phyloP scores from a whole-genome alignment of 768 basidiomycete genomes.

The Rhodotorula toruloides region DNA sequence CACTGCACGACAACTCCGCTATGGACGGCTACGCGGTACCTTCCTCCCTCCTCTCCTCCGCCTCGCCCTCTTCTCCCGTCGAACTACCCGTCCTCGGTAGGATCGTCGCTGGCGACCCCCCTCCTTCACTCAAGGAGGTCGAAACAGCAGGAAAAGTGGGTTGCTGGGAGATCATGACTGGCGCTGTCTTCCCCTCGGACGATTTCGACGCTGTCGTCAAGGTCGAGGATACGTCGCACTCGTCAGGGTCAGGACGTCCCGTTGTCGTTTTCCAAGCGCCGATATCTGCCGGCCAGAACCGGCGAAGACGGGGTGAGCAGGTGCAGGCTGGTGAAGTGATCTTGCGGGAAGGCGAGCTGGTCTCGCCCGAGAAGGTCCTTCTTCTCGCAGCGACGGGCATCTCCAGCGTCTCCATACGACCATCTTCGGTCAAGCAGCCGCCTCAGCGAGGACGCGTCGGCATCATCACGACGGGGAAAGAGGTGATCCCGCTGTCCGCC shows the following conservation, averaged over 20 bases:
- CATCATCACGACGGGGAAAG: slow-evolving; percentile 7
- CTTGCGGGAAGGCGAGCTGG: neutral
- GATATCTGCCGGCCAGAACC: neutral
- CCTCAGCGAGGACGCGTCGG: neutral
- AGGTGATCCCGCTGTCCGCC: neutral
- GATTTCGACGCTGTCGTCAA: slow-evolving; percentile 14
- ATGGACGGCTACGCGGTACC: slow-evolving; percentile 16
- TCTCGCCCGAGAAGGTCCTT: slow-evolving; percentile 7
- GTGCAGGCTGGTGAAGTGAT: neutral
- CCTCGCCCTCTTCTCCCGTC: neutral
- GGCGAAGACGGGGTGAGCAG: slow-evolving; percentile 8
- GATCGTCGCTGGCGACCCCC: slow-evolving; percentile 6
- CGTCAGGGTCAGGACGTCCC: neutral
- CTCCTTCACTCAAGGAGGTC: neutral
- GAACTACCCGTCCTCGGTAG: slow-evolving; percentile 3
- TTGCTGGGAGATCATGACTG: slow-evolving; percentile 17
- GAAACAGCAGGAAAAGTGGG: neutral
- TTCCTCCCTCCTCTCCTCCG: neutral
- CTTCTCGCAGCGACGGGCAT: slow-evolving; percentile 7
- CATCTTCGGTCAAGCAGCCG: neutral
- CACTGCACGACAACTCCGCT: slow-evolving; percentile 7
- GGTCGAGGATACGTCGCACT: neutral
- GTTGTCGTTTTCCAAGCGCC: neutral
- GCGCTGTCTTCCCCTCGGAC: slow-evolving; percentile 1
- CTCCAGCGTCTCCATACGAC: neutral